These are phyloP conservation scores for Nowakowskiella sp. DNA, from an alignment of 192 early-diverging fungal genomes.

Conservation along the genomic window DNA sequence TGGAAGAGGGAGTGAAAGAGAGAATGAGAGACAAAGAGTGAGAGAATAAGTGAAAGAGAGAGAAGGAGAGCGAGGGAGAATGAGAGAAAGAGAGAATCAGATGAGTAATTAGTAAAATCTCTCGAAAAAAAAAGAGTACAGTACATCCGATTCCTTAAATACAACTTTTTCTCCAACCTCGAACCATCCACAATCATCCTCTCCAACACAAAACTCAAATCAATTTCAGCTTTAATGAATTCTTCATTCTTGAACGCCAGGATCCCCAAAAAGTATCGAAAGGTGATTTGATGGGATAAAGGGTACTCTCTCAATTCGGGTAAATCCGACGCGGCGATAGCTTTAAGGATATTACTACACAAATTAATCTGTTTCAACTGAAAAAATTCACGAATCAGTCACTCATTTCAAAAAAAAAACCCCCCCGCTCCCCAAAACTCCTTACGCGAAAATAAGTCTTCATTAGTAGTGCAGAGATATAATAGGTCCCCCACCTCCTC, in stretches of 20 bases:
- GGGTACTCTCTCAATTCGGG: conserved; percentile 71
- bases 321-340: conserved; percentile 63
- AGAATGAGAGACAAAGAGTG: conserved; percentile 20
- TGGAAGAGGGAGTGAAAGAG: conserved; percentile 30
- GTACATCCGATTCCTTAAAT: background rate
- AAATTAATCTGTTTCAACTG: conserved; percentile 71
- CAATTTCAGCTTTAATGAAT: conserved; percentile 14
- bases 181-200: background rate
- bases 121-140: background rate
- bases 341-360: conserved; percentile 72
- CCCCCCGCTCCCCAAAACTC: conserved; percentile 6
- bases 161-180: background rate
- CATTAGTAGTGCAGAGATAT: conserved; percentile 77
- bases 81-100: no score
- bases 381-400: background rate
- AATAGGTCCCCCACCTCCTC: conserved; percentile 91
- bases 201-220: conserved; percentile 3
- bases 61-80: conserved; percentile 5
- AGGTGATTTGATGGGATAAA: conserved; percentile 76
- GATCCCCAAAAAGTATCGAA: conserved; percentile 78
- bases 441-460: conserved; percentile 76
- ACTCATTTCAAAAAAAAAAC: background rate
- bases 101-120: no score
- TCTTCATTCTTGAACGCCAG: conserved; percentile 79
- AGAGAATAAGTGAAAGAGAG: background rate